Percentiles rank a stretch among this genome's conserved stretches.
These are phyloP conservation scores for Daldinia vernicosa DNA, from an alignment of 495 filamentous ascomycete species.

Conservation along the genomic window DNA sequence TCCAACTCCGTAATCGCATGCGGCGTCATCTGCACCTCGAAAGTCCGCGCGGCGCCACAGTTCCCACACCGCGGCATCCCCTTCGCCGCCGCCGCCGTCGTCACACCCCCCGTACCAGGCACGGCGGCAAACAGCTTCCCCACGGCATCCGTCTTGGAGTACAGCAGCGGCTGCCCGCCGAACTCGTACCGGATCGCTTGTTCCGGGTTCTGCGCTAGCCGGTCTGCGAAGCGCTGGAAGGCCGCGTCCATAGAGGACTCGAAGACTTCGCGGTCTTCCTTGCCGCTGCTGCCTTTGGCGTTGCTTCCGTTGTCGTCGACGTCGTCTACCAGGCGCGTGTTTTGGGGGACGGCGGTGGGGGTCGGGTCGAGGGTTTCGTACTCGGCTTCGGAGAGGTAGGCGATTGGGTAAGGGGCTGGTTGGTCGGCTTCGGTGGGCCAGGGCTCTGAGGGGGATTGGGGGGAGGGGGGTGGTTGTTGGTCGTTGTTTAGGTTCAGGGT, in stretches of 20 bases:
- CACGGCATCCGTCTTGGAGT: conserved; percentile 76
- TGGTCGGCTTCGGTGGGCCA: conserved; percentile 76
- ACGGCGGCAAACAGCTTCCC: conserved; percentile 66
- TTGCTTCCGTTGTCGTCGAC: conserved; percentile 57
- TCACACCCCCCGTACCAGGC: conserved; percentile 29
- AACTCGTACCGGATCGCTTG: conserved; percentile 95
- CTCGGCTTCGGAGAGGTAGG: conserved; percentile 85
- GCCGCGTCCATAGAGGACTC: conserved; percentile 85
- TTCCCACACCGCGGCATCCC: conserved; percentile 78
- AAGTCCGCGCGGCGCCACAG: conserved; percentile 79
- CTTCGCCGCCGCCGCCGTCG: neutral
- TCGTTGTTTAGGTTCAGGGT: conserved; percentile 61
- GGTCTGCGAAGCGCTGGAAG: conserved; percentile 91
- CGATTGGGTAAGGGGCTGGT: conserved; percentile 75
- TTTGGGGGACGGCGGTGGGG: conserved; percentile 50
- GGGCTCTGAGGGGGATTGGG: conserved; percentile 60
- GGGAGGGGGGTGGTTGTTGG: conserved; percentile 8
- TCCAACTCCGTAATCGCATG: conserved; percentile 92
- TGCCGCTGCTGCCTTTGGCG: conserved; percentile 52
- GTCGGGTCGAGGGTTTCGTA: conserved; percentile 80
- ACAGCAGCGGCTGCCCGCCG: conserved; percentile 80
- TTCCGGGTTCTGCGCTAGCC: conserved; percentile 89
- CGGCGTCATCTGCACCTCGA: conserved; percentile 84
- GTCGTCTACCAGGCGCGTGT: conserved; percentile 66
- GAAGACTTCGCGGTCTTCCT: conserved; percentile 83